Conservation (phyloP, 2,329 filamentous ascomycete genomes). For the Pseudogymnoascus sp. region DNA sequence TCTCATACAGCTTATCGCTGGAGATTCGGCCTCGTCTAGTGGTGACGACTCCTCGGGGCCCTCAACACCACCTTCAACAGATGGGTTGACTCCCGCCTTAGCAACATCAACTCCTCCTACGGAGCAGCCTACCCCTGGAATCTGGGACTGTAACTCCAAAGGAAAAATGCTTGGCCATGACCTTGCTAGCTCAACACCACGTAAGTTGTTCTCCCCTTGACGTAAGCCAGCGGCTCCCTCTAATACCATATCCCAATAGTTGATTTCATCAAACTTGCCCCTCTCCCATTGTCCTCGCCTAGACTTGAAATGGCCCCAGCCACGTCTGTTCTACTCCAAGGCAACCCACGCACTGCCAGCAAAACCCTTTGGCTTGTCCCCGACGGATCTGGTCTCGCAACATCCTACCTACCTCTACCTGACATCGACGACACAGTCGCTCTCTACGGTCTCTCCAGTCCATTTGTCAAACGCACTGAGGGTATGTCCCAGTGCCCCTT, state of each 20-base stretch:
- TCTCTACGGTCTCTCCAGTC: slow-evolving; percentile 34
- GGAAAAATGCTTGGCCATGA: slow-evolving; percentile 29
- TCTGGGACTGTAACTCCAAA: slow-evolving; percentile 19
- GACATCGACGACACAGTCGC: slow-evolving; percentile 25
- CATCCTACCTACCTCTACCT: slow-evolving; percentile 33
- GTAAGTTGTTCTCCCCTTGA: too few species aligned
- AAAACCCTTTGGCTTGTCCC: slow-evolving; percentile 35
- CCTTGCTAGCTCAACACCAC: slow-evolving; percentile 28
- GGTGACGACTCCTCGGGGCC: background rate
- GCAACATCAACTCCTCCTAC: too few species aligned
- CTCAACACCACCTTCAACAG: too few species aligned
- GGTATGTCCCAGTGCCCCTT: slow-evolving; percentile 27
- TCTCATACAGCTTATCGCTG: background rate
- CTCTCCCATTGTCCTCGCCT: slow-evolving; percentile 8
- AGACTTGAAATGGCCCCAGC: slow-evolving; percentile 20
- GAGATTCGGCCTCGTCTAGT: background rate
- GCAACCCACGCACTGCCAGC: slow-evolving; percentile 15
- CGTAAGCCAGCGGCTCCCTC: too few species aligned
- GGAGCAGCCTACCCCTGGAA: too few species aligned
- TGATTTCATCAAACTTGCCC: slow-evolving; percentile 5
- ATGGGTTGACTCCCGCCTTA: too few species aligned
- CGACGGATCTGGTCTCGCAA: slow-evolving; percentile 36
- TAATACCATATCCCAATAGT: too few species aligned
- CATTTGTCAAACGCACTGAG: slow-evolving; percentile 29
- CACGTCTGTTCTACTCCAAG: slow-evolving; percentile 29